Conservation (phyloP, 2,329 filamentous ascomycete genomes). For the Aspergillus uvarum region DNA sequence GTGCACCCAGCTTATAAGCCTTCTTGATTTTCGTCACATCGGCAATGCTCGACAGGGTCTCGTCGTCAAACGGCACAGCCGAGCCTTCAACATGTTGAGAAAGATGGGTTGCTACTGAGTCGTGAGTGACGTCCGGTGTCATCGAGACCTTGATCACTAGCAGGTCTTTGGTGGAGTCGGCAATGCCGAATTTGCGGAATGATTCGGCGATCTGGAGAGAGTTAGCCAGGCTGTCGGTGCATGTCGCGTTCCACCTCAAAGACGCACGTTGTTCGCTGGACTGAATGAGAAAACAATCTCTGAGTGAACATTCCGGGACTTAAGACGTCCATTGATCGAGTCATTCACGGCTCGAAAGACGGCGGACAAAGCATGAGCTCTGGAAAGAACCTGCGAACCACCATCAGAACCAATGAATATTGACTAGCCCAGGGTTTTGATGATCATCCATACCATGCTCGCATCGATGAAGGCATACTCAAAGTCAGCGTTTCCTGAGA, state of each 20-base stretch:
- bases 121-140: constrained; percentile 46
- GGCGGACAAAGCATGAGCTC: constrained; percentile 70
- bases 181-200: constrained; percentile 84
- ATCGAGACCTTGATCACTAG: constrained; percentile 76
- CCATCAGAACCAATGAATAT: constrained; percentile 2
- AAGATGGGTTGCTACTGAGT: constrained; percentile 62
- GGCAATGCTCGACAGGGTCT: constrained; percentile 56
- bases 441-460: constrained; percentile 58
- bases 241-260: constrained; percentile 12
- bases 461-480: constrained; percentile 96
- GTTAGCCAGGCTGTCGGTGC: constrained; percentile 16
- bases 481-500: constrained; percentile 79
- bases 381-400: constrained; percentile 62
- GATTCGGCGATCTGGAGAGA: constrained; percentile 75
- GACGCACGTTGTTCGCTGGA: constrained; percentile 73
- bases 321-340: constrained; percentile 60
- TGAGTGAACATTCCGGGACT: constrained; percentile 82
- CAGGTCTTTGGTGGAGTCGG: constrained; percentile 67
- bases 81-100: constrained; percentile 61
- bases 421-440: not conserved
- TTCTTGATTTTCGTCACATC: constrained; percentile 74
- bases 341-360: constrained; percentile 74
- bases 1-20: constrained; percentile 76
- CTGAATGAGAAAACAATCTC: constrained; percentile 81
- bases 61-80: constrained; percentile 61